Percentiles rank a stretch among this genome's conserved stretches.
These are phyloP conservation scores for Boletellus deceptivus DNA, from an alignment of 1,284 basidiomycete genomes.

Conservation along the genomic window DNA sequence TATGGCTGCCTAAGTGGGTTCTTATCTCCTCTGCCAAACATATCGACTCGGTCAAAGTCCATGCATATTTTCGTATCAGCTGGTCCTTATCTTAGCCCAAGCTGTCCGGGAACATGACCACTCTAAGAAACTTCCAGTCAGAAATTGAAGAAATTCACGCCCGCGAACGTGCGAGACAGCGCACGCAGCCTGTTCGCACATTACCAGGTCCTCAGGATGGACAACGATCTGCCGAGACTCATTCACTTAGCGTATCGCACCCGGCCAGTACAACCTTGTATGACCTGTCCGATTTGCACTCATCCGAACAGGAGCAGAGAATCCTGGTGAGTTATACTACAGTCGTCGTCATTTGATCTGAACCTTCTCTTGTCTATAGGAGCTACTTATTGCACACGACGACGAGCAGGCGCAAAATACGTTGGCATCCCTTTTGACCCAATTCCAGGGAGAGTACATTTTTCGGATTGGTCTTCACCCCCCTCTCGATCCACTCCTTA, in stretches of 20 bases:
- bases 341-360: not conserved
- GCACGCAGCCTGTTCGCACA: conserved; percentile 23
- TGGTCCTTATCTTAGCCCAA: conserved; percentile 1
- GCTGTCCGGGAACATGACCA: conserved; percentile 45
- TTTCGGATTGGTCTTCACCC: conserved; percentile 68
- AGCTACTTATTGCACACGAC: conserved; percentile 42
- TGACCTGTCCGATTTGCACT: conserved; percentile 17
- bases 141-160: conserved; percentile 73
- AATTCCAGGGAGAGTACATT: conserved; percentile 65
- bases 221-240: conserved; percentile 12
- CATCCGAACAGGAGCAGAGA: conserved; percentile 53
- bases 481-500: conserved; percentile 50
- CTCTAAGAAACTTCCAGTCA: conserved; percentile 65
- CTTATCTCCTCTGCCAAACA: not conserved
- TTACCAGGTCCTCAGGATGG: conserved; percentile 31
- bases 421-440: conserved; percentile 64
- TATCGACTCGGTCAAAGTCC: conserved; percentile 3
- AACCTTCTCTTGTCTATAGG: conserved; percentile 35
- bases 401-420: conserved; percentile 58
- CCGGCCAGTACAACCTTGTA: not conserved
- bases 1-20: not conserved
- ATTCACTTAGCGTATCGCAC: not conserved
- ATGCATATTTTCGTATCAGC: conserved; percentile 15
- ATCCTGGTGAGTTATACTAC: conserved; percentile 51
- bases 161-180: conserved; percentile 62